A percentile compares a stretch with the other conserved stretches of the same genome.
These are phyloP conservation scores for Cadophora gregata DNA, from an alignment of 2,329 filamentous ascomycete genomes.

Conservation along the genomic window DNA sequence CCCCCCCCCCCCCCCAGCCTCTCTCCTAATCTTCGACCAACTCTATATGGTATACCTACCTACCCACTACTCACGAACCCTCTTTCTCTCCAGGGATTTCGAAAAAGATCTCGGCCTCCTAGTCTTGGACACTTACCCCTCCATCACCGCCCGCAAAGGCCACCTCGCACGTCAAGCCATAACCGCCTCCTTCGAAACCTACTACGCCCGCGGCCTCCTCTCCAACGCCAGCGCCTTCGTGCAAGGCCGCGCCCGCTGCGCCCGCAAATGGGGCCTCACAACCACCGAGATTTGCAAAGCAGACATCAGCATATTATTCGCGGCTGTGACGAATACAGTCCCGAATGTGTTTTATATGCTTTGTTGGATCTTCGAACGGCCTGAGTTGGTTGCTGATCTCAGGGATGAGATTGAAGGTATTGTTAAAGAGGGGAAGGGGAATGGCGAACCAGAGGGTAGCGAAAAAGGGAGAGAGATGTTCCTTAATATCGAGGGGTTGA, in stretches of 20 bases:
- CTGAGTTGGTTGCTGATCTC: constrained; percentile 39
- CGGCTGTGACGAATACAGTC: constrained; percentile 45
- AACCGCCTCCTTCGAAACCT: constrained; percentile 22
- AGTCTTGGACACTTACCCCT: constrained; percentile 21
- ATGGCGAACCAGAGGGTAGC: constrained; percentile 1
- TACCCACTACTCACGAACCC: neutral
- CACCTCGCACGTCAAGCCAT: constrained; percentile 19
- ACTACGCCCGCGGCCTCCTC: constrained; percentile 24
- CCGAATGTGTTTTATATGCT: constrained; percentile 49
- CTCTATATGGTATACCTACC: neutral
- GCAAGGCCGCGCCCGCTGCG: constrained; percentile 19
- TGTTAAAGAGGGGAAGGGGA: constrained; percentile 11
- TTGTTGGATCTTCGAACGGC: constrained; percentile 42
- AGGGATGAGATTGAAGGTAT: constrained; percentile 41
- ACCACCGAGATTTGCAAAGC: constrained; percentile 24
- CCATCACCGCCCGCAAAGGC: constrained; percentile 26
- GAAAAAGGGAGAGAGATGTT: constrained; percentile 24
- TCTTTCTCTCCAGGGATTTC: constrained; percentile 29
- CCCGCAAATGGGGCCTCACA: constrained; percentile 20
- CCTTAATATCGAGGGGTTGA: constrained; percentile 47
- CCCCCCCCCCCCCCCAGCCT: neutral
- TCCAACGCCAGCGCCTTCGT: constrained; percentile 22
- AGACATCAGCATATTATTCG: constrained; percentile 44
- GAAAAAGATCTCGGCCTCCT: constrained; percentile 27
- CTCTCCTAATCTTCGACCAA: neutral